These are phyloP conservation scores for Ilyonectria sp. DNA, from an alignment of 2,329 filamentous ascomycete species.

Conservation along the genomic window DNA sequence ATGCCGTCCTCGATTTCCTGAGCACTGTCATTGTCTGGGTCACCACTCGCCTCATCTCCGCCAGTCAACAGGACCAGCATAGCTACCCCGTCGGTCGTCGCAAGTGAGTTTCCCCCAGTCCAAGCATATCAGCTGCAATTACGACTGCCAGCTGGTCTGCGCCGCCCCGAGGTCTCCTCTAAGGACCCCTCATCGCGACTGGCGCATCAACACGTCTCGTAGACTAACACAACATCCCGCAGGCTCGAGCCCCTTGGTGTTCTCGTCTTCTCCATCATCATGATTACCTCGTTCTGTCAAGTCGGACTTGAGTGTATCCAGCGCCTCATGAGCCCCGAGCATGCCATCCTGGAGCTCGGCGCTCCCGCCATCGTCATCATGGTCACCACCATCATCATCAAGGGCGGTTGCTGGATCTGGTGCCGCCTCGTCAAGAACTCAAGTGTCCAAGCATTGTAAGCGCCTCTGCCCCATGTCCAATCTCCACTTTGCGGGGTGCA, in stretches of 20 bases:
- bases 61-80: conserved; percentile 79
- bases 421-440: conserved; percentile 89
- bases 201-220: not conserved
- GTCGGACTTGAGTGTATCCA: conserved; percentile 80
- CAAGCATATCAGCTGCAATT: not conserved
- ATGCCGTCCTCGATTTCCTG: conserved; percentile 85
- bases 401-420: conserved; percentile 88
- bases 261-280: conserved; percentile 86
- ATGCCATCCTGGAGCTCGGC: conserved; percentile 80
- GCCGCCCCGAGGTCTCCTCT: not conserved
- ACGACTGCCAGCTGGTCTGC: not conserved
- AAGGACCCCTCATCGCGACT: not conserved
- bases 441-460: conserved; percentile 83
- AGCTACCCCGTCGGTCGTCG: conserved; percentile 84
- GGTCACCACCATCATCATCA: conserved; percentile 85
- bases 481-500: conserved; percentile 27
- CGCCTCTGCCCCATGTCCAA: conserved; percentile 34
- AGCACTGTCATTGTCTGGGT: conserved; percentile 86
- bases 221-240: conserved; percentile 37
- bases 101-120: conserved; percentile 52
- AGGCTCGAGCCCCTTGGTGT: conserved; percentile 85
- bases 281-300: conserved; percentile 88
- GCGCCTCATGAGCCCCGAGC: conserved; percentile 73
- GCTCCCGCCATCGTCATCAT: conserved; percentile 84
- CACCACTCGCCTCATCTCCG: conserved; percentile 79